Percentiles rank a stretch among this genome's conserved stretches.
Conservation (phyloP, 768 basidiomycete species). For the Tricholoma terreum region DNA sequence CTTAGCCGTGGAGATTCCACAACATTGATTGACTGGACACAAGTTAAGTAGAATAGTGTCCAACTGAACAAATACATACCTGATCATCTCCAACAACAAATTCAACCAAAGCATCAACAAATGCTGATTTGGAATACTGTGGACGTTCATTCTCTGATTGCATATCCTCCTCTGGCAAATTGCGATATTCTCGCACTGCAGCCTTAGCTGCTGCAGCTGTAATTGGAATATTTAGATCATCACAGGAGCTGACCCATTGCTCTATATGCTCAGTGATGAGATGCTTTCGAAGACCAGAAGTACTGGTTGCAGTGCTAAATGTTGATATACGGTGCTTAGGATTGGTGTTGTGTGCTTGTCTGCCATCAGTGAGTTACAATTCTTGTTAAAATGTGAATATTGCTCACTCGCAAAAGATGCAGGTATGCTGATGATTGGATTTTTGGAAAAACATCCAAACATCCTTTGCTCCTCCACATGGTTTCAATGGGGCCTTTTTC, state of each 20-base stretch:
- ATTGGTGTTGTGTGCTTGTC: not conserved
- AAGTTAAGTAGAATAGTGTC: not conserved
- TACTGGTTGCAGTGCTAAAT: conserved; percentile 6
- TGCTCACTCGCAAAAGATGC: no score
- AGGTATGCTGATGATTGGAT: no score
- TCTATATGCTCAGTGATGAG: conserved; percentile 9
- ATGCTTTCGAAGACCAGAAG: conserved; percentile 4
- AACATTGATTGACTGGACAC: conserved; percentile 20
- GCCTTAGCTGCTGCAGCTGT: conserved; percentile 10
- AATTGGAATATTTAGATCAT: conserved; percentile 12
- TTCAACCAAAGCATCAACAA: conserved; percentile 23
- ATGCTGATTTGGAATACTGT: conserved; percentile 22
- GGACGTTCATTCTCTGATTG: not conserved
- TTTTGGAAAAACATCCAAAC: no score
- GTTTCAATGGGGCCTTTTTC: not conserved
- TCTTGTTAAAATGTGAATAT: no score
- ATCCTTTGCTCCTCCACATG: not conserved
- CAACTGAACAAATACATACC: conserved; percentile 6
- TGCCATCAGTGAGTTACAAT: no score
- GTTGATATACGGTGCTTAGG: not conserved
- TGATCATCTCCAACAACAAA: conserved; percentile 26
- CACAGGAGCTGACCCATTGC: conserved; percentile 13
- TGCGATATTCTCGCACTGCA: not conserved
- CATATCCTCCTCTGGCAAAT: not conserved
- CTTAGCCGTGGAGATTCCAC: conserved; percentile 17